Base-by-base conservation (phyloP, 2,329 filamentous ascomycete species). In the Cladophialophora bantiana region DNA sequence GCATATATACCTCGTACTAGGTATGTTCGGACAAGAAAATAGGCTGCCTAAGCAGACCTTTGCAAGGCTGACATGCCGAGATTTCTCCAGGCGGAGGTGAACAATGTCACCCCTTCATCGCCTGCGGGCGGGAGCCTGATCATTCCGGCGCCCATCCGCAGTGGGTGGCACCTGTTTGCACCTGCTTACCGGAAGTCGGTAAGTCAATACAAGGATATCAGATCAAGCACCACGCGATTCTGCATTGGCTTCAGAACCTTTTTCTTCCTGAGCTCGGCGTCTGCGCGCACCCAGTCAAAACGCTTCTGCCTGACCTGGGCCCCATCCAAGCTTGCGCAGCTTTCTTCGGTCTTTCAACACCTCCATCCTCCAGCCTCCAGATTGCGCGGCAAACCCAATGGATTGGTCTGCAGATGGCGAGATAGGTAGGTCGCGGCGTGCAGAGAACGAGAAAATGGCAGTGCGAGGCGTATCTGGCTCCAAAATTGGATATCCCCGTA, bases 371-470 rank as follows among this genome's bases (percentile, higher is more conserved):
- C 32, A 40, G 34, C 45, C 31, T 26, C 35, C 20, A 52, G 31
- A 60, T 53, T 53, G 58, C 58, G 57, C n/a, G 57, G 57, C 57
- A 58, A 9, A n/a, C 18, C 31, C 55, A 50, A 50, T 26, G 45
- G 5, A 50, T 50, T 7, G 5, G 9, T 26, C 18, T 50, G 45
- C 1, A 20, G 18, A 50, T 50, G 45, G 45, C 45, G 45, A 50
- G 45, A 26, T 50, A 26, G 40, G 40, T 42, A n/a, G 40, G 40
- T 42, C 38, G 12, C 40, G 40, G n/a, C 40, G n/a, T 42, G 18
- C 18, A 7, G 40, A 45, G 5, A 45, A 45, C n/a, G 40, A 45
- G 40, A 20, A 45, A 40, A 12, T 45, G 40, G 40, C 15, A 50
- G 45, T 9, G 18, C 26, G 45, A 50, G 45, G 45, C 18, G 15